Conservation (phyloP, 129 eudicot genomes). For the Pulicaria dysenterica region DNA sequence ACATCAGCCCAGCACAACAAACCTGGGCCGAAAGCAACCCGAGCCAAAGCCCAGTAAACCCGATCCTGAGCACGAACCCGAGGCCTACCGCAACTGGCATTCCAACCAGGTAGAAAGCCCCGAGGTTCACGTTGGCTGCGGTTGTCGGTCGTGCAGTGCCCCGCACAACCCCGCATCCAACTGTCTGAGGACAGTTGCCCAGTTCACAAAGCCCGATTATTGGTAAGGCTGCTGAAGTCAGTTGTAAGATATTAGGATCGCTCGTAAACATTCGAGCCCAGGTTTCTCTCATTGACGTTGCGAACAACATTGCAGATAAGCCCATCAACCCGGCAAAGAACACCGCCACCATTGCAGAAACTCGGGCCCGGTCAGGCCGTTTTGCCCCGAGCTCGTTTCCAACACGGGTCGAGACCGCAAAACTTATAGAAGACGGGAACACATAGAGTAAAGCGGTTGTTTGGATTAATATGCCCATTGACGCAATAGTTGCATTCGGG, state of each 20-base stretch:
- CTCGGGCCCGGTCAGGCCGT: slow-evolving; percentile 63
- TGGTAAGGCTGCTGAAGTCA: slow-evolving; percentile 57
- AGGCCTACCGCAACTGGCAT: slow-evolving; percentile 75
- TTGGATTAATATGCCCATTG: slow-evolving; percentile 76
- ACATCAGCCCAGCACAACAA: slow-evolving; percentile 74
- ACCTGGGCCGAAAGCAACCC: slow-evolving; percentile 80
- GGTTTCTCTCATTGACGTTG: slow-evolving; percentile 40
- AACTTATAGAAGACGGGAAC: slow-evolving; percentile 59
- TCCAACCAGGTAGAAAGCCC: slow-evolving; percentile 73
- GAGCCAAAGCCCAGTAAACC: slow-evolving; percentile 80
- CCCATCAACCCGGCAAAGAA: slow-evolving; percentile 63
- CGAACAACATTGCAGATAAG: slow-evolving; percentile 51
- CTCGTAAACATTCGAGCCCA: slow-evolving; percentile 68
- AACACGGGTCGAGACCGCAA: slow-evolving; percentile 72
- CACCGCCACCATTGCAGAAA: slow-evolving; percentile 46
- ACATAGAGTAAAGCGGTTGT: slow-evolving; percentile 63
- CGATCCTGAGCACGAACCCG: slow-evolving; percentile 49
- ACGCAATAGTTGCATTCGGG: slow-evolving; percentile 71
- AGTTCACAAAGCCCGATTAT: slow-evolving; percentile 69
- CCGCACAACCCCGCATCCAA: slow-evolving; percentile 77
- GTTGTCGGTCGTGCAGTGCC: slow-evolving; percentile 74
- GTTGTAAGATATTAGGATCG: slow-evolving; percentile 45
- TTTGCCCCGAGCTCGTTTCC: slow-evolving; percentile 78
- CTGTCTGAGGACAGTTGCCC: slow-evolving; percentile 86
- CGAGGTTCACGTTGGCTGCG: slow-evolving; percentile 70